Evolutionary conservation across 2,329 filamentous ascomycete species (phyloP).

Genomic region (Colletotrichum orbiculare): DNA sequence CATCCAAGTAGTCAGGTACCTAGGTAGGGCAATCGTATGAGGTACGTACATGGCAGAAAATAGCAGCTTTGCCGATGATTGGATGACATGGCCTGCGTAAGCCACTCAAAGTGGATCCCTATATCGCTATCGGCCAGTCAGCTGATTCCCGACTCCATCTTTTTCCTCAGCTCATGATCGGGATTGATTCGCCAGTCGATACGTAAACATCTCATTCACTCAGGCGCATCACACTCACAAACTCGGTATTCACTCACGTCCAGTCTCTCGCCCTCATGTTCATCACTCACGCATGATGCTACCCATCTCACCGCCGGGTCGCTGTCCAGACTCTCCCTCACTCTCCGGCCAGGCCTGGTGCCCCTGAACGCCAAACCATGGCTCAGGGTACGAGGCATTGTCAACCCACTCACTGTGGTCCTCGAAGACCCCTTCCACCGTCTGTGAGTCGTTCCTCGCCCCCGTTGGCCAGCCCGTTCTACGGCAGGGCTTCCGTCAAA

Average conservation of each 20-base stretch:
- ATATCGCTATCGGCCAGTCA: background rate
- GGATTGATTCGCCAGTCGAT: conserved; percentile 22
- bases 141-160: background rate
- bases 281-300: too few relatives aligned
- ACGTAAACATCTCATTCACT: too few relatives aligned
- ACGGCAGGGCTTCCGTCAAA: conserved; percentile 13
- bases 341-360: background rate
- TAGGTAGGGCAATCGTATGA: too few relatives aligned
- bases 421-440: conserved; percentile 7
- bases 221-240: too few relatives aligned
- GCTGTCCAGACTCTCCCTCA: too few relatives aligned
- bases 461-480: conserved; percentile 28
- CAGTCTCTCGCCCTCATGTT: too few relatives aligned
- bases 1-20: too few relatives aligned
- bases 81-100: background rate
- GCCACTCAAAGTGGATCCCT: background rate
- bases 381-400: too few relatives aligned
- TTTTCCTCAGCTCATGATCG: conserved; percentile 10
- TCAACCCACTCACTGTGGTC: background rate
- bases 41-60: conserved; percentile 22
- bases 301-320: too few relatives aligned
- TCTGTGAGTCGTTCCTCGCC: conserved; percentile 9
- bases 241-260: too few relatives aligned
- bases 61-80: conserved; percentile 21
- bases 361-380: background rate